Evolutionary conservation across 305 asterid species (phyloP).

Genomic region (Plantago lanceolata): DNA sequence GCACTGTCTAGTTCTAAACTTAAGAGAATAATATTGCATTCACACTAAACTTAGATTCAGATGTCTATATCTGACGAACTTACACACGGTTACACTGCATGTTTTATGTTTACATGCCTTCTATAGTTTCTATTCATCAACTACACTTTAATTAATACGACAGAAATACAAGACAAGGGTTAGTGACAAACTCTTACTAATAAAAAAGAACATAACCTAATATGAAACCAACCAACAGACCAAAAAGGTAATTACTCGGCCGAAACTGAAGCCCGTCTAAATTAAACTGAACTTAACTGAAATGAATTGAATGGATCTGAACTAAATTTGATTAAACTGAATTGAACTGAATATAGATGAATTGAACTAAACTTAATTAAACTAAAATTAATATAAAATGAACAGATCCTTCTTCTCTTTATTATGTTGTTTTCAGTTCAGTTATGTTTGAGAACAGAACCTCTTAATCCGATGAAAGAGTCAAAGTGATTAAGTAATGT

Average conservation of each 20-base stretch:
- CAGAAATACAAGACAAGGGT: conserved; percentile 14
- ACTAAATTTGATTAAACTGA: too few relatives aligned
- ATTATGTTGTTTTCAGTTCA: too few relatives aligned
- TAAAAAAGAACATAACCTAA: background rate
- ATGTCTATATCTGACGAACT: background rate
- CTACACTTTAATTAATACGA: background rate
- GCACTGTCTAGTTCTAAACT: too few relatives aligned
- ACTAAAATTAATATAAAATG: too few relatives aligned
- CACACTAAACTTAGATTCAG: background rate
- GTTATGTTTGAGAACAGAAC: too few relatives aligned
- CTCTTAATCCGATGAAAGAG: conserved; percentile 24
- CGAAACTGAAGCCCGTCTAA: background rate
- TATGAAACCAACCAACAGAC: conserved; percentile 21
- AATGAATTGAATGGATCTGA: too few relatives aligned
- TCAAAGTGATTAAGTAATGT: conserved; percentile 29
- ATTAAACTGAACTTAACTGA: too few relatives aligned
- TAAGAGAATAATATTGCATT: background rate
- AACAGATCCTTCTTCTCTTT: too few relatives aligned
- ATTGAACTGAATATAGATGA: too few relatives aligned
- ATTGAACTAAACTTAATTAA: too few relatives aligned
- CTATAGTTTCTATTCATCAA: too few relatives aligned
- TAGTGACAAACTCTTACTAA: background rate
- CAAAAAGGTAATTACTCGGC: conserved; percentile 23
- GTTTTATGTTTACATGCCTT: conserved; percentile 9
- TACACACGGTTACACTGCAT: background rate